Base-by-base conservation (phyloP, 2,329 filamentous ascomycete species). In the Sporothrix protearum region DNA sequence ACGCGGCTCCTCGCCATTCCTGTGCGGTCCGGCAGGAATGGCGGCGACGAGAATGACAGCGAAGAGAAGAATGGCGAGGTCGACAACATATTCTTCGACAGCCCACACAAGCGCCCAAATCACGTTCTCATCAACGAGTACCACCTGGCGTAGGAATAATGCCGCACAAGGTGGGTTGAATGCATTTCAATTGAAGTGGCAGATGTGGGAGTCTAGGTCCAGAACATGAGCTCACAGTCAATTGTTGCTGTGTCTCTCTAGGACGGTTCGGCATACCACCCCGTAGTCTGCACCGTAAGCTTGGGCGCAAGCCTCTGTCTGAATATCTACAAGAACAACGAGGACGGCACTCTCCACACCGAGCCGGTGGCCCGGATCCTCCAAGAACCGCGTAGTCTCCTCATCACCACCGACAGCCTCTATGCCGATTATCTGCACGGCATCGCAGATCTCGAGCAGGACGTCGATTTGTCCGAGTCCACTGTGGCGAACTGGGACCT, bases 101-200 rank as follows among this genome's bases (percentile, higher is more conserved):
- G 94, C 68, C 92, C 92, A 5, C 94, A 98, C 78, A 77, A 83
- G 22, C 85, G 83, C 3, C 93, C 95, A 2, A 99, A 98, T 77
- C 96, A 98, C 81, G 93, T 97, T 61, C 85, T 98, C 49, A 89
- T 98, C 76, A 99, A 99, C 78, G 94, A 97, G 80, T 99, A 98
- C 85, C 86, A 1, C 89, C 92, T 0, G 93, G 92, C 1, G 88
- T 97, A 74, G 95, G 95, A n/a, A 98, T 98, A 75, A 97, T 97
- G 92, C 90, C 94, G 63, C 95, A 98, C 80, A 96, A 97, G 83
- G 78, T 79, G 74, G 25, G 64, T 63, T 66, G 30, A 10, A 30
- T 7, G 28, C 45, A 51, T n/a, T 12, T 25, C 9, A 16, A 19
- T 47, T 47, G 42, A 47, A 47, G 14, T 28, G n/a, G 55, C 36